Base-by-base conservation (phyloP, 257 asterid genomes). In the Solanum sejunctum region DNA sequence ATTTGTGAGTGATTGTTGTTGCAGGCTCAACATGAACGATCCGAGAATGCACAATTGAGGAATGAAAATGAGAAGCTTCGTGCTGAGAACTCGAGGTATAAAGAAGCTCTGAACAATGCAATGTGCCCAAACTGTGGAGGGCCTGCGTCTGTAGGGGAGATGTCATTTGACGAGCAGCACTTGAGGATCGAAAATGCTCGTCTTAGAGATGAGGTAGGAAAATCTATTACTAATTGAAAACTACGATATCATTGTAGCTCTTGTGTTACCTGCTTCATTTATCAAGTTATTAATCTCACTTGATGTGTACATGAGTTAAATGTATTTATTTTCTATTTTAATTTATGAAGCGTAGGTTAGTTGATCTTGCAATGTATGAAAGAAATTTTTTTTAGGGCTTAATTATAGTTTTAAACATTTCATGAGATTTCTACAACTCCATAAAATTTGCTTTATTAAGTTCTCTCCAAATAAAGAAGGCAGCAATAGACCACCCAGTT, bases 141-240 rank as follows among this genome's bases (percentile, higher is more conserved):
- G 6, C 94, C 97, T 3, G 94, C 96, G 0, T 90, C 94, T 79
- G 89, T 94, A 11, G 95, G 97, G 2, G 98, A 92, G 88, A 92
- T 91, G 96, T 93, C 98, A 0, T 90, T 90, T 23, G 96, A 94
- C 6, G 98, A 93, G 89, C 96, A 92, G 83, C 95, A 94, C n/a
- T 91, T 94, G 86, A 89, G 94, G 88, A 92, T 94, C 18, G 97
- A 94, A 82, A 94, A 94, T 82, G 92, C 89, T 88, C 98, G 98
- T 55, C 84, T 94, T 52, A 92, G 93, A 85, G 95, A 94, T 80
- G 97, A 94, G 94, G 98, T 93, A 64, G 13, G 36, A 61, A 17
- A 36, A 36, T 36, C 6, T 28, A 69, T 36, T 67, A 67, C 51
- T 67, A 3, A 36, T 16, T 67, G 8, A 67, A 67, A 67, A 67